phyloP scores from a whole-genome alignment of 495 filamentous ascomycete genomes.

The Hypoxylon perforatum region DNA sequence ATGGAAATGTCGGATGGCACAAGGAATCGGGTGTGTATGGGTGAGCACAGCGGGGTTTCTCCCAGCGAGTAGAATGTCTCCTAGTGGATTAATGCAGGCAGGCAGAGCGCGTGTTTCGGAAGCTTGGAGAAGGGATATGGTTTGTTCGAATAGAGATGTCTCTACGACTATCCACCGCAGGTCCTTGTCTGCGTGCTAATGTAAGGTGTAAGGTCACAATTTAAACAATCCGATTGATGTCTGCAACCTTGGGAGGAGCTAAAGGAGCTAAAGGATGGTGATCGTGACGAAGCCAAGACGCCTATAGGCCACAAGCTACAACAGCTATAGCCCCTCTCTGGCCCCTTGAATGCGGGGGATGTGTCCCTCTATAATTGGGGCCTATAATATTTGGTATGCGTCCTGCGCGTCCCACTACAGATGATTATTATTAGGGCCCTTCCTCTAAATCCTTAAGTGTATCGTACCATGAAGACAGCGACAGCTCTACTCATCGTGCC shows the following conservation, averaged over 20 bases:
- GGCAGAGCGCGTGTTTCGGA: slow-evolving; percentile 6
- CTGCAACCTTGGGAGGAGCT: not conserved
- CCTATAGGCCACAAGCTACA: not conserved
- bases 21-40: slow-evolving; percentile 19
- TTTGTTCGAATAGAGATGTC: not conserved
- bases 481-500: too few species aligned
- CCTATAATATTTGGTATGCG: too few species aligned
- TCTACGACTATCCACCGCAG: slow-evolving; percentile 22
- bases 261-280: slow-evolving; percentile 7
- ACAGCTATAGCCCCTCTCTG: not conserved
- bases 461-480: too few species aligned
- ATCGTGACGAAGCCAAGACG: slow-evolving; percentile 30
- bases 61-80: not conserved
- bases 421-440: too few species aligned
- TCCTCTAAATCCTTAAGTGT: too few species aligned
- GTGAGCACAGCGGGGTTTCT: slow-evolving; percentile 5
- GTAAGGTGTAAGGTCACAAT: slow-evolving; percentile 14
- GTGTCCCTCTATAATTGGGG: not conserved
- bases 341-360: slow-evolving; percentile 17
- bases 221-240: slow-evolving; percentile 20
- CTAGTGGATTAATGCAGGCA: slow-evolving; percentile 21
- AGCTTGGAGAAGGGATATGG: slow-evolving; percentile 17
- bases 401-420: too few species aligned
- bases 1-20: not conserved
- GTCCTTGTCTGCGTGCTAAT: slow-evolving; percentile 15